Conservation (phyloP, 2,329 filamentous ascomycete genomes). For the Neofusicoccum cordaticola region DNA sequence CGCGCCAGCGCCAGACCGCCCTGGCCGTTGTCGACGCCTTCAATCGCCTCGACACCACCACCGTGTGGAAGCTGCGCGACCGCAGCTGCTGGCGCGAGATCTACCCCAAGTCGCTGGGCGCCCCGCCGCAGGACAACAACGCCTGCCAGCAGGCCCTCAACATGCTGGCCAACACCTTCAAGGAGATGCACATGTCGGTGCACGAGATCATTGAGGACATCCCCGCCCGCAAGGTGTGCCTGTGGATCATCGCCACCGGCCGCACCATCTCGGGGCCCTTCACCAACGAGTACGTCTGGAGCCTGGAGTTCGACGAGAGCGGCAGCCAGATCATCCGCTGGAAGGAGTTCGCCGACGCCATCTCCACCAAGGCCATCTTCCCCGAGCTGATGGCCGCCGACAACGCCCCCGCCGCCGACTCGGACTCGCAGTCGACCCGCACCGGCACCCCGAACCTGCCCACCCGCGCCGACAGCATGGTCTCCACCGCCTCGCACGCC, state of each 20-base stretch:
- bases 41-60: constrained; percentile 13
- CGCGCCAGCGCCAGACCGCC: constrained; percentile 27
- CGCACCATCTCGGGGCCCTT: constrained; percentile 22
- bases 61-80: constrained; percentile 9
- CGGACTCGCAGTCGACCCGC: background rate
- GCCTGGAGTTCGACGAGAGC: constrained; percentile 14
- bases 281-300: constrained; percentile 19
- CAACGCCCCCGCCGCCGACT: background rate
- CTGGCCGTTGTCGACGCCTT: constrained; percentile 17
- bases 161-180: constrained; percentile 12
- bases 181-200: background rate
- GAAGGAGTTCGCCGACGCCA: constrained; percentile 15
- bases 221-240: constrained; percentile 3
- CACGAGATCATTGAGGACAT: constrained; percentile 15
- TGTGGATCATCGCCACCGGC: constrained; percentile 10
- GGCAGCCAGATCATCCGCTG: constrained; percentile 11
- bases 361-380: constrained; percentile 4
- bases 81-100: constrained; percentile 12
- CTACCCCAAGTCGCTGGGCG: constrained; percentile 10
- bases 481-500: background rate
- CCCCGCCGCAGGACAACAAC: background rate
- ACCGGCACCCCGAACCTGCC: background rate
- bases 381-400: constrained; percentile 24
- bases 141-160: constrained; percentile 1
- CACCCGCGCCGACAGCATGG: constrained; percentile 15